Evolutionary conservation across 2,329 filamentous ascomycete species (phyloP).

Genomic region (Pseudogymnoascus sp.): DNA sequence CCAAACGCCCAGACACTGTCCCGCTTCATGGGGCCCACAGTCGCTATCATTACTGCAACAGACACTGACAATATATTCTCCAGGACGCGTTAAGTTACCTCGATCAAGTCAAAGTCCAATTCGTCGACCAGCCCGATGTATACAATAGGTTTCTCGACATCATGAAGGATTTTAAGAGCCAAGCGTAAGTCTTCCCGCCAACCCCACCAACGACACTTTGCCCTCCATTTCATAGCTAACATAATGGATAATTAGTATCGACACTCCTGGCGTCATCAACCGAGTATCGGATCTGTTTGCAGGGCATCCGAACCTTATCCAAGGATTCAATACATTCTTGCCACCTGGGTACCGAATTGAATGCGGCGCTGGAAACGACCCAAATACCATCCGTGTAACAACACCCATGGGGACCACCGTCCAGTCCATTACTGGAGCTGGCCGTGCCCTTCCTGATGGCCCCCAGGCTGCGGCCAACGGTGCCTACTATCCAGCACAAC

Average conservation of each 20-base stretch:
- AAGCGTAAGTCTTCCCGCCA: slow-evolving; percentile 56
- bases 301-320: slow-evolving; percentile 88
- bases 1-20: neutral
- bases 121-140: slow-evolving; percentile 91
- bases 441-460: slow-evolving; percentile 36
- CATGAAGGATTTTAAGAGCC: slow-evolving; percentile 99
- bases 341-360: slow-evolving; percentile 95
- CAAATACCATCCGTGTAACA: slow-evolving; percentile 91
- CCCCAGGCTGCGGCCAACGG: slow-evolving; percentile 19
- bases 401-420: slow-evolving; percentile 97
- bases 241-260: slow-evolving; percentile 50
- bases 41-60: neutral
- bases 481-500: slow-evolving; percentile 34
- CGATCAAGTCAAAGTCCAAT: slow-evolving; percentile 97
- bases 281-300: slow-evolving; percentile 92
- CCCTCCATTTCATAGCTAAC: slow-evolving; percentile 4
- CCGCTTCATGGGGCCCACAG: neutral
- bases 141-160: slow-evolving; percentile 97
- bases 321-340: slow-evolving; percentile 96
- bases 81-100: slow-evolving; percentile 85
- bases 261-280: slow-evolving; percentile 95
- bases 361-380: slow-evolving; percentile 86
- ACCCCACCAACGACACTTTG: slow-evolving; percentile 15
- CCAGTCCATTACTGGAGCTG: slow-evolving; percentile 61
- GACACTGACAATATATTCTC: slow-evolving; percentile 11